Percentiles rank a stretch among this genome's conserved stretches.
phyloP scores from a whole-genome alignment of 108 stramenopile genomes.

The Conticribra guillardii region DNA sequence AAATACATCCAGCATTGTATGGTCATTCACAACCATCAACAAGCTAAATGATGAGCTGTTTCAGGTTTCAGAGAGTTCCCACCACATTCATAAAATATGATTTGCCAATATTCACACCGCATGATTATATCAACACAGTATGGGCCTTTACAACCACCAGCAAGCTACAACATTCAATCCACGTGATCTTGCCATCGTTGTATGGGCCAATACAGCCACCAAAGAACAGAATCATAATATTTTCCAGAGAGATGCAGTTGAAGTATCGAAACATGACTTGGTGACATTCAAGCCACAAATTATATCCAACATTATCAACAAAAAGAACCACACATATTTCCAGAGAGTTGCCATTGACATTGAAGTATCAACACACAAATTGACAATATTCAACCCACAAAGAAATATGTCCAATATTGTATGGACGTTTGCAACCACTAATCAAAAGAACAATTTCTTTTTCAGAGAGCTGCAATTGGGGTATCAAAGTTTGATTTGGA shows the following conservation, averaged over 20 bases:
- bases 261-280: neutral
- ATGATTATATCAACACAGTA: neutral
- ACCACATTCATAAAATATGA: neutral
- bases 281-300: neutral
- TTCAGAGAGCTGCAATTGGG: neutral
- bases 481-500: neutral
- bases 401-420: no score
- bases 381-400: no score
- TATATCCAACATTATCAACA: neutral
- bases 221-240: neutral
- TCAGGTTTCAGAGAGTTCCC: neutral
- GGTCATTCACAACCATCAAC: conserved; percentile 2
- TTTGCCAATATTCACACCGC: neutral
- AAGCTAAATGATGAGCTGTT: neutral
- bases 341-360: neutral
- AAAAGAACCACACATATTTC: neutral
- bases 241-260: neutral
- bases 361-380: no score
- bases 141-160: conserved; percentile 2
- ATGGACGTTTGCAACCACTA: no score
- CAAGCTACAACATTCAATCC: neutral
- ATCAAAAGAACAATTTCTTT: no score
- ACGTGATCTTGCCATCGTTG: conserved; percentile 1
- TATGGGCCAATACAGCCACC: neutral
- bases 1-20: conserved; percentile 2